Conservation (phyloP, 768 basidiomycete genomes). For the Hericium erinaceus region DNA sequence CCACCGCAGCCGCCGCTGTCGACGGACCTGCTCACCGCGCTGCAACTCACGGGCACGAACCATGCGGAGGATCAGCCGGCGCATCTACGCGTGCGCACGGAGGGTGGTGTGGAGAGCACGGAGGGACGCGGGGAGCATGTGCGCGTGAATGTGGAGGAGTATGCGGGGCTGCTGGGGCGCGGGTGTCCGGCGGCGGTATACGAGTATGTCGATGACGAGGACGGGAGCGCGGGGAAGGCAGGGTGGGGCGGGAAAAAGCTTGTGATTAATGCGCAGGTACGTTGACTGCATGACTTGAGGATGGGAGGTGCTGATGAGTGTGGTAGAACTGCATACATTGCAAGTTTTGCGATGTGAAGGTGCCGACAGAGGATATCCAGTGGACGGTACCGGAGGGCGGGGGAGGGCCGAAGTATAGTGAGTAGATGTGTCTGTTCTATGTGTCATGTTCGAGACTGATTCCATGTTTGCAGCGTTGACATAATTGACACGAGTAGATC, state of each 20-base stretch:
- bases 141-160: conserved; percentile 62
- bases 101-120: conserved; percentile 31
- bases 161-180: conserved; percentile 77
- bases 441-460: background rate
- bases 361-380: conserved; percentile 91
- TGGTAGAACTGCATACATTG: conserved; percentile 85
- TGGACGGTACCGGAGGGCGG: conserved; percentile 97
- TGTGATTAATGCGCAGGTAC: conserved; percentile 94
- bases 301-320: conserved; percentile 12
- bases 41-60: conserved; percentile 88
- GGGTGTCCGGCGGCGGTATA: conserved; percentile 96
- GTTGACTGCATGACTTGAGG: conserved; percentile 13
- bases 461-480: background rate
- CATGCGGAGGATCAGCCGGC: conserved; percentile 95
- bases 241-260: conserved; percentile 80
- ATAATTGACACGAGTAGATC: background rate
- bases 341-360: conserved; percentile 94
- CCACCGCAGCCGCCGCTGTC: conserved; percentile 81
- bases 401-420: conserved; percentile 94
- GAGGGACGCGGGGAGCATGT: conserved; percentile 57
- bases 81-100: conserved; percentile 63
- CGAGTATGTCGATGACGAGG: conserved; percentile 81
- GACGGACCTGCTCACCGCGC: conserved; percentile 86
- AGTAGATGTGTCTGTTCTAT: background rate
- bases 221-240: conserved; percentile 28